phyloP scores from a whole-genome alignment of 2,329 filamentous ascomycete genomes.

The Cladosporium oxysporum region DNA sequence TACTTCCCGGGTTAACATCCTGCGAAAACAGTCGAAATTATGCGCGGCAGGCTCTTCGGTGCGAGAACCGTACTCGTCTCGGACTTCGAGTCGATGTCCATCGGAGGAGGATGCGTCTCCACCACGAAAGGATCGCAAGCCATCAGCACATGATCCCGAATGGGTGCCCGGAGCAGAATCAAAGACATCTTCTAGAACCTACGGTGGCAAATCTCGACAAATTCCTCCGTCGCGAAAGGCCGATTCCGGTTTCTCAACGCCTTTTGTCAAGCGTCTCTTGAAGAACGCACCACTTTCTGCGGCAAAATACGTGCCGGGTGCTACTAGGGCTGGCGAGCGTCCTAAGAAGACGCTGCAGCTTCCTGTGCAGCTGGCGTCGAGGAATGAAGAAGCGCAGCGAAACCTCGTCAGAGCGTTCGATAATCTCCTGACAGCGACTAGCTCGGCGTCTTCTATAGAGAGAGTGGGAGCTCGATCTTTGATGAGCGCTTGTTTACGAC shows the following conservation, averaged over 20 bases:
- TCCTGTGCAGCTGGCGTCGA: slow-evolving; percentile 34
- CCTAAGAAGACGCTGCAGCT: slow-evolving; percentile 22
- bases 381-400: slow-evolving; percentile 22
- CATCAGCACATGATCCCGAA: slow-evolving; percentile 23
- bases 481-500: slow-evolving; percentile 41
- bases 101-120: neutral
- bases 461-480: slow-evolving; percentile 42
- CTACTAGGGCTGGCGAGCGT: neutral
- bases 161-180: slow-evolving; percentile 22
- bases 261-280: slow-evolving; percentile 25
- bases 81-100: neutral
- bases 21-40: slow-evolving; percentile 34
- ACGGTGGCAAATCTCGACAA: slow-evolving; percentile 4
- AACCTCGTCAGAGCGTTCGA: slow-evolving; percentile 20
- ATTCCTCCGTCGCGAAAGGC: neutral
- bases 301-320: neutral
- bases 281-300: slow-evolving; percentile 16
- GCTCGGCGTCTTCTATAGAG: slow-evolving; percentile 23
- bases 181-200: slow-evolving; percentile 5
- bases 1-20: slow-evolving; percentile 42
- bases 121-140: neutral
- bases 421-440: slow-evolving; percentile 16
- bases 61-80: neutral
- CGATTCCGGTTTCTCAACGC: slow-evolving; percentile 23
- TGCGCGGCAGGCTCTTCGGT: neutral